Conservation (phyloP, 768 basidiomycete species). For the Pleurotus eryngii region DNA sequence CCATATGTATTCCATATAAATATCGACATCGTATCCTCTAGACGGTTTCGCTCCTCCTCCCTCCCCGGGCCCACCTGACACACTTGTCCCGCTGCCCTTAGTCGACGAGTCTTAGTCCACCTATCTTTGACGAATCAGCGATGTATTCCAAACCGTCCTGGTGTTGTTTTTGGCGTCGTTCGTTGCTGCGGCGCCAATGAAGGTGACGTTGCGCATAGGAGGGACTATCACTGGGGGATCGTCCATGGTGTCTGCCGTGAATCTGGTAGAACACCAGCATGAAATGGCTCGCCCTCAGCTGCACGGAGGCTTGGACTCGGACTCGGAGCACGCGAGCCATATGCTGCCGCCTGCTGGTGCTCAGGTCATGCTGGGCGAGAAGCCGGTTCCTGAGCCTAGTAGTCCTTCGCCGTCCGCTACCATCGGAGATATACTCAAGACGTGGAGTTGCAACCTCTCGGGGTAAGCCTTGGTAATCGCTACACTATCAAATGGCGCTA, state of each 20-base stretch:
- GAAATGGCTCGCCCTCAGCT: neutral
- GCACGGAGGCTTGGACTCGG: slow-evolving; percentile 5
- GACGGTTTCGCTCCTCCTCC: neutral
- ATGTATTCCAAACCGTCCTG: slow-evolving; percentile 3
- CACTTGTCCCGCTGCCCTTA: neutral
- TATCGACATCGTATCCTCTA: neutral
- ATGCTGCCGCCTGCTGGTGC: slow-evolving; percentile 5
- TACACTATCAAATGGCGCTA: too few relatives aligned
- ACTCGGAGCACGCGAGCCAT: slow-evolving; percentile 5
- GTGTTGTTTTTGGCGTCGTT: slow-evolving; percentile 6
- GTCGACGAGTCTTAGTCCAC: neutral
- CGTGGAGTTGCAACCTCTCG: neutral
- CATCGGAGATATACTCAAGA: neutral
- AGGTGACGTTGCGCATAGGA: slow-evolving; percentile 1
- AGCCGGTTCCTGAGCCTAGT: neutral
- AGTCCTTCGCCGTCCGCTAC: neutral
- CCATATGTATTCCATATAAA: neutral
- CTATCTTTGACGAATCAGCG: neutral
- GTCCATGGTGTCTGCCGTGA: neutral
- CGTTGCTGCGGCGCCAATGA: slow-evolving; percentile 3
- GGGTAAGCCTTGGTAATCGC: neutral
- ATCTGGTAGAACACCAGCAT: neutral
- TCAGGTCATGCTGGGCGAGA: neutral
- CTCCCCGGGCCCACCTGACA: neutral
- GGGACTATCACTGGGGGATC: neutral